Evolutionary conservation across 1,139 yeast species (phyloP).

Genomic region (Wickerhamiella infanticola): DNA sequence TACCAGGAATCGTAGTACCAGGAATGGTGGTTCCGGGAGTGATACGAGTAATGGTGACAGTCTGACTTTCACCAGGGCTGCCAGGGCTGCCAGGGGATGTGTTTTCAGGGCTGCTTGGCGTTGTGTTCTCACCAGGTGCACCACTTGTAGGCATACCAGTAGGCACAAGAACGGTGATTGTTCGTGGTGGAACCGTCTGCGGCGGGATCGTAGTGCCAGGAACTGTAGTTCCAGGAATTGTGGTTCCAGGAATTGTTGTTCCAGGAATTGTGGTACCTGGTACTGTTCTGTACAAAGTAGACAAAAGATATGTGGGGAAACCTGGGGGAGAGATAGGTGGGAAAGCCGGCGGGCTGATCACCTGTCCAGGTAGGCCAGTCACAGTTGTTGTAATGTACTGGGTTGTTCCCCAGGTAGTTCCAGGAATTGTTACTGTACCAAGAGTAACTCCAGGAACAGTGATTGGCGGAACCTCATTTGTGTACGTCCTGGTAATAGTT

Average conservation of each 20-base stretch:
- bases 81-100: background rate
- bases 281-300: slow-evolving; percentile 5
- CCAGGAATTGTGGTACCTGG: slow-evolving; percentile 8
- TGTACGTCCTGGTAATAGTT: slow-evolving; percentile 6
- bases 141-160: background rate
- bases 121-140: background rate
- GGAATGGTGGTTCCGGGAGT: slow-evolving; percentile 8
- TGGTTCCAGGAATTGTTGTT: slow-evolving; percentile 1
- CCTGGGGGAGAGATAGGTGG: slow-evolving; percentile 6
- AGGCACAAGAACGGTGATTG: background rate
- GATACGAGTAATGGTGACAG: background rate
- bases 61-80: background rate
- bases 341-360: background rate
- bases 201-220: background rate
- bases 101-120: background rate
- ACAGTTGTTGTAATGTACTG: slow-evolving; percentile 8
- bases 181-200: background rate
- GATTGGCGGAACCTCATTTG: background rate
- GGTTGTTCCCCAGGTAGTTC: background rate
- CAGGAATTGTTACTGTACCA: slow-evolving; percentile 5
- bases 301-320: background rate
- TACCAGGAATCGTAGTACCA: slow-evolving; percentile 10
- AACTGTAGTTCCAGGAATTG: slow-evolving; percentile 1
- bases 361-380: slow-evolving; percentile 7
- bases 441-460: slow-evolving; percentile 8